Evolutionary conservation across 2,329 filamentous ascomycete genomes (phyloP), one percentile per base, ranked within the genome.

Genomic region (Penicillium vulpinum): DNA sequence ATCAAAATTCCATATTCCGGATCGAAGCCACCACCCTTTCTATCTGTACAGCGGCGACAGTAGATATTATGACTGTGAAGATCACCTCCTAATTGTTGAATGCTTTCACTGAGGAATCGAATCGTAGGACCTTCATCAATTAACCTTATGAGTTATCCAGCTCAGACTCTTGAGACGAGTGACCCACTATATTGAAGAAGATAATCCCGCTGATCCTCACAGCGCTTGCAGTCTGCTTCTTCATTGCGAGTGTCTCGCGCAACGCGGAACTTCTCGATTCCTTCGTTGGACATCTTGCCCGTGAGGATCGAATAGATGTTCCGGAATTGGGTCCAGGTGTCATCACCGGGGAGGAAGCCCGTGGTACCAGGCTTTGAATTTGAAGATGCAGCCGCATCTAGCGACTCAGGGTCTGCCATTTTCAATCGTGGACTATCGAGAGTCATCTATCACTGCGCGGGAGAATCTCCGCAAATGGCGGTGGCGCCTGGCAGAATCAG

Each of bases 291-390:
- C 78, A 94, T 87, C 67, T 83, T 80, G 54, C 90, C 89, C 16
- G 89, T 86, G 48, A 96, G 80, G 75, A 92, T 89, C 67, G 85
- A 85, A 82, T 95, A 97, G 80, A 92, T 89, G 79, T 90, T 96
- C 72, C 88, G 83, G 88, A 91, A 96, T 81, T 77, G 75, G 35
- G 77, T 77, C 62, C 68, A 76, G 22, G 70, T 67, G 52, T 78
- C 77, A 62, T 79, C 72, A 15, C 75, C 76, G 15, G 73, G 65
- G 11, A 67, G 66, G 52, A 68, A 79, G 5, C 75, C 76, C 10
- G 69, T 56, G 18, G 48, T 76, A 40, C 74, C 68, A 2, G 62
- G 65, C 44, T 63, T 62, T 13, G 51, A 51, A 45, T 58, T 58
- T 51, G 68, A 46, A 56, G 66, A 56, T 55, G 66, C 45, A 47